Evolutionary conservation across 148 eudicot species (phyloP).

Genomic region (Rhododendron molle): DNA sequence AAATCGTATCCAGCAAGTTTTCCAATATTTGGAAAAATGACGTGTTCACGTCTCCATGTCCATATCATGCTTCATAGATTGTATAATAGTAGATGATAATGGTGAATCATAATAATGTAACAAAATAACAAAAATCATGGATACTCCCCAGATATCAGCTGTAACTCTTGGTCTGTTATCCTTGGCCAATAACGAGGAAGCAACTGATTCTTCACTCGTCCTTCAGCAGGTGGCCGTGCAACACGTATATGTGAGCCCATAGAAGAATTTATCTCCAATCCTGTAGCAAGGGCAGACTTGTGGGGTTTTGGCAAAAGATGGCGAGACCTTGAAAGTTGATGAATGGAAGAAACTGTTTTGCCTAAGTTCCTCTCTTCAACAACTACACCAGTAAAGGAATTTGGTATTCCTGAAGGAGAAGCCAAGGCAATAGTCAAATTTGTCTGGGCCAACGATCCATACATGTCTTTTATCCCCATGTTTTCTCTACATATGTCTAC

Average conservation of each 20-base stretch:
- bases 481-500: conserved; percentile 23
- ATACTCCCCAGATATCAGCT: conserved; percentile 99
- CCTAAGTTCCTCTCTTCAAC: conserved; percentile 50
- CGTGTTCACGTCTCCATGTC: not conserved
- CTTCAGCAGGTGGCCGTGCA: conserved; percentile 91
- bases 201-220: conserved; percentile 78
- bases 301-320: conserved; percentile 56
- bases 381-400: conserved; percentile 27
- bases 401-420: conserved; percentile 42
- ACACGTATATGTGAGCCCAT: conserved; percentile 58
- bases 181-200: conserved; percentile 99
- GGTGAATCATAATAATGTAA: not conserved
- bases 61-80: not conserved
- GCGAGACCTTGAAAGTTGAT: conserved; percentile 53
- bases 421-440: conserved; percentile 67
- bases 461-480: conserved; percentile 34
- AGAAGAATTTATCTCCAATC: conserved; percentile 40
- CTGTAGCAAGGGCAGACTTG: conserved; percentile 42
- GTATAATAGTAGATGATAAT: not conserved
- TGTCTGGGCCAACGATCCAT: conserved; percentile 49
- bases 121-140: conserved; percentile 26
- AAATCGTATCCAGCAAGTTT: not conserved
- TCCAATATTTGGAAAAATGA: not conserved
- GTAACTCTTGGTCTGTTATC: conserved; percentile 94
- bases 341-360: conserved; percentile 38